Evolutionary conservation across 495 filamentous ascomycete species (phyloP).

Genomic region (Podospora australis): DNA sequence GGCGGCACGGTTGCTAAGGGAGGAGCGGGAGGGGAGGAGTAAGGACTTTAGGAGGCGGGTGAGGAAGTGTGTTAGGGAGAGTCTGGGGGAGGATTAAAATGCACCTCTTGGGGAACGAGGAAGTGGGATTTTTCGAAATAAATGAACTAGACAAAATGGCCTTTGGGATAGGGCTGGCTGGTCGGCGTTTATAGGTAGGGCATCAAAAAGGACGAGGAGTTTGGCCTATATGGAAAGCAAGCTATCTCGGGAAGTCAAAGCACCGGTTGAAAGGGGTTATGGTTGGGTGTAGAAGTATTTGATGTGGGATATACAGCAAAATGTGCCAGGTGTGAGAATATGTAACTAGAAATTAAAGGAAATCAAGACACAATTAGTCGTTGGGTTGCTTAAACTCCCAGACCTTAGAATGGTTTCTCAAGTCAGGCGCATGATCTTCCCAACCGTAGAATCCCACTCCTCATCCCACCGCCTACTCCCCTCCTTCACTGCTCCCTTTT

Average conservation of each 20-base stretch:
- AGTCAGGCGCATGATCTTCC: slow-evolving; percentile 64
- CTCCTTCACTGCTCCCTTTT: slow-evolving; percentile 68
- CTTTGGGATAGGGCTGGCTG: background rate
- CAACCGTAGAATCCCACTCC: slow-evolving; percentile 81
- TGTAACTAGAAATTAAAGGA: too few relatives aligned
- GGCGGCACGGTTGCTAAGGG: slow-evolving; percentile 79
- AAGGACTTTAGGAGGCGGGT: slow-evolving; percentile 73
- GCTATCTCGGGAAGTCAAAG: background rate
- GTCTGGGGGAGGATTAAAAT: slow-evolving; percentile 64
- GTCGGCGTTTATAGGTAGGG: background rate
- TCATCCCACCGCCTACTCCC: slow-evolving; percentile 82
- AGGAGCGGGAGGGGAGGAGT: slow-evolving; percentile 55
- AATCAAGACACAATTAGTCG: background rate
- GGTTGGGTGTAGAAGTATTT: too few relatives aligned
- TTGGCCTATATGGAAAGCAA: too few relatives aligned
- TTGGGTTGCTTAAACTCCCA: background rate
- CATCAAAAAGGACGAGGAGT: too few relatives aligned
- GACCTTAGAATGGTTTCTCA: too few relatives aligned
- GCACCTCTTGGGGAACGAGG: background rate
- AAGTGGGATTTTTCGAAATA: background rate
- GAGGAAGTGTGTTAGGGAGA: slow-evolving; percentile 73
- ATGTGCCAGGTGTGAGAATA: too few relatives aligned
- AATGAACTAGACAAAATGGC: background rate
- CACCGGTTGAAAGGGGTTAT: too few relatives aligned
- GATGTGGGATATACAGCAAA: too few relatives aligned